Evolutionary conservation across 495 filamentous ascomycete species (phyloP).

Genomic region (Xylaria curta): DNA sequence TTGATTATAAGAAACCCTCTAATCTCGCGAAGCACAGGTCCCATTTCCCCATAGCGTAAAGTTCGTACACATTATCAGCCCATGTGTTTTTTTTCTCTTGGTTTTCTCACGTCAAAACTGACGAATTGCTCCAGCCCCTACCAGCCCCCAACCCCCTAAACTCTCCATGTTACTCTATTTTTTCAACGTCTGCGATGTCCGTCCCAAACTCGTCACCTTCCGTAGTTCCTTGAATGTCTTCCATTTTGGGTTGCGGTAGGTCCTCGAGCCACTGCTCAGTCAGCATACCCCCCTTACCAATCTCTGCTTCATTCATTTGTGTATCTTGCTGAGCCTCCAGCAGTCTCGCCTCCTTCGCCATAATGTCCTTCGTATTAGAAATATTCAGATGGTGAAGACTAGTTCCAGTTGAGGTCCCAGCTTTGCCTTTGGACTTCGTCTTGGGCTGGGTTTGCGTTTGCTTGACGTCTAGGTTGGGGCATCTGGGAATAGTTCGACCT

Average conservation of each 20-base stretch:
- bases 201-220: background rate
- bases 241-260: background rate
- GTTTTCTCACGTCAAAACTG: background rate
- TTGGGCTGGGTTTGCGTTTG: background rate
- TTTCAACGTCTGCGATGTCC: background rate
- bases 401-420: background rate
- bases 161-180: background rate
- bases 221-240: background rate
- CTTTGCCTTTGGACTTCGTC: background rate
- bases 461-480: background rate
- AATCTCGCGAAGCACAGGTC: background rate
- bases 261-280: constrained; percentile 19
- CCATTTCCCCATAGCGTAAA: background rate
- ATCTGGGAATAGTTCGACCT: background rate
- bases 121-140: background rate
- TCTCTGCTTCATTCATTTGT: background rate
- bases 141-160: background rate
- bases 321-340: constrained; percentile 12
- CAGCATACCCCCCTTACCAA: background rate
- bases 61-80: background rate
- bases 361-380: background rate
- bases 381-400: background rate
- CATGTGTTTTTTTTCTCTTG: no score
- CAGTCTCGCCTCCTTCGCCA: background rate
- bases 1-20: background rate